These are phyloP conservation scores for Plasmodium vivax DNA, from an alignment of 169 alveolate species.

Conservation along the genomic window DNA sequence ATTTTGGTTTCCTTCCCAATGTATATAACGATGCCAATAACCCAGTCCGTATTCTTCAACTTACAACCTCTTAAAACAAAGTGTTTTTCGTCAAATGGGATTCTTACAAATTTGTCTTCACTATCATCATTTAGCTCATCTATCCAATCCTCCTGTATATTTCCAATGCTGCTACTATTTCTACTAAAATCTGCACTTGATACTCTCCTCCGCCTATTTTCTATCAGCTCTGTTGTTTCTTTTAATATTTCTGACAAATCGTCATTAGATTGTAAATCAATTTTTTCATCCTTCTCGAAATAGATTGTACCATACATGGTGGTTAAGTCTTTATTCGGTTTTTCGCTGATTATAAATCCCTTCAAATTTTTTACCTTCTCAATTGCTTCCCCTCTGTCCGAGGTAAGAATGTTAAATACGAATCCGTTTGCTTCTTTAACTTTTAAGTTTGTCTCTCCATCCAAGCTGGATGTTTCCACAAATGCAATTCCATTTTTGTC, in stretches of 20 bases:
- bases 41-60: conserved; percentile 94
- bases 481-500: conserved; percentile 92
- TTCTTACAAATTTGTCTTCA: conserved; percentile 34
- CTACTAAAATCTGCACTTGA: conserved; percentile 36
- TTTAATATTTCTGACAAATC: neutral
- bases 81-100: conserved; percentile 75
- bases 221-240: conserved; percentile 20
- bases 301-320: conserved; percentile 70
- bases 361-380: conserved; percentile 41
- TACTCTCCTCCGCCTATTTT: neutral
- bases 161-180: conserved; percentile 16
- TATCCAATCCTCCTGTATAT: neutral
- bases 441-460: conserved; percentile 97
- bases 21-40: conserved; percentile 94
- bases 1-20: conserved; percentile 97
- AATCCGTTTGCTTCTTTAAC: conserved; percentile 85
- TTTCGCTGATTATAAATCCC: conserved; percentile 67
- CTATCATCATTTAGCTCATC: neutral
- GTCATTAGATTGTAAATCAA: neutral
- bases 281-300: conserved; percentile 43
- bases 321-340: conserved; percentile 64
- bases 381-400: conserved; percentile 31
- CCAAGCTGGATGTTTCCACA: conserved; percentile 96
- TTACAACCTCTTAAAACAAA: conserved; percentile 94
- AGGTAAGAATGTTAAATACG: conserved; percentile 29